A percentile compares a stretch with the other conserved stretches of the same genome.
Evolutionary conservation across 306 rosid genomes (phyloP).

Genomic region (Prunus padus): DNA sequence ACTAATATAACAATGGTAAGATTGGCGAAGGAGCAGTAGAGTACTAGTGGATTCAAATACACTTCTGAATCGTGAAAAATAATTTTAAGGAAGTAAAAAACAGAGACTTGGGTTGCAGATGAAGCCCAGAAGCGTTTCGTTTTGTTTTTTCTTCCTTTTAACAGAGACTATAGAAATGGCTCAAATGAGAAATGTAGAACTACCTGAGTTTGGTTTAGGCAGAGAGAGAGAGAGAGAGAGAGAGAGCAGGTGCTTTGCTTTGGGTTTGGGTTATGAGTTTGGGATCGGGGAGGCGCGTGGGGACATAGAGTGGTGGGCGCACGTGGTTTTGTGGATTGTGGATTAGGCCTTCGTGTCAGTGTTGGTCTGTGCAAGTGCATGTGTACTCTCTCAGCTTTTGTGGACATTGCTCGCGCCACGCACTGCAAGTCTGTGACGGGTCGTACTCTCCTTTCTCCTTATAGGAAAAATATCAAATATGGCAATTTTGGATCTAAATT

Average conservation of each 20-base stretch:
- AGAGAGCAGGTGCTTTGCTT: conserved; percentile 5
- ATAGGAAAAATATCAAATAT: too few relatives aligned
- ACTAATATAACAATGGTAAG: neutral
- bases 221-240: too few relatives aligned
- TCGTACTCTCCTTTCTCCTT: too few relatives aligned
- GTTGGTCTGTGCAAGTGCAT: conserved; percentile 4
- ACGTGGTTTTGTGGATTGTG: conserved; percentile 2
- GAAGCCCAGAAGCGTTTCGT: neutral
- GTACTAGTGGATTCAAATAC: neutral
- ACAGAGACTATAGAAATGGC: neutral
- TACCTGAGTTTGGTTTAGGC: neutral
- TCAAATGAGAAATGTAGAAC: neutral
- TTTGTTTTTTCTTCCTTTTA: neutral
- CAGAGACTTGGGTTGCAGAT: neutral
- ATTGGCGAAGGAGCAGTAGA: neutral
- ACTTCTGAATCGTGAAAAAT: neutral
- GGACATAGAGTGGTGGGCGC: neutral
- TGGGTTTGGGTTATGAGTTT: conserved; percentile 5
- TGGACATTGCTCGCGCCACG: neutral
- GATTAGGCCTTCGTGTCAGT: conserved; percentile 12
- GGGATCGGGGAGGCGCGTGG: conserved; percentile 20
- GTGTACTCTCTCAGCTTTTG: neutral
- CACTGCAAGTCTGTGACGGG: neutral
- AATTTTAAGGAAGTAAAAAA: neutral
- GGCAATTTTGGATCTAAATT: too few relatives aligned